Evolutionary conservation across 1,284 basidiomycete species (phyloP).

Genomic region (Heterobasidion annosum): DNA sequence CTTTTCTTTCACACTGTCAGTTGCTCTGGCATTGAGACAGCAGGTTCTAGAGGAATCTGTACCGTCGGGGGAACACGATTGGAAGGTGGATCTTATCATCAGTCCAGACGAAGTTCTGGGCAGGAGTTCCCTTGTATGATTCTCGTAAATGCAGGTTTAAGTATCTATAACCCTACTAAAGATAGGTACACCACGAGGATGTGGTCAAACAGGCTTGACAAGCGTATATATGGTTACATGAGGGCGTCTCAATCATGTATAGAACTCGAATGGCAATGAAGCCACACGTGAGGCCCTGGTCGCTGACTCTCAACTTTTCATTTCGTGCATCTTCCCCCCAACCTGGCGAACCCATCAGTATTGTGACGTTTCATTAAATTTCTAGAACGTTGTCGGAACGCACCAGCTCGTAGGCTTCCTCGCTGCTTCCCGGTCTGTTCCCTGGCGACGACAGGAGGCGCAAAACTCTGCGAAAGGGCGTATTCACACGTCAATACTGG

Average conservation of each 20-base stretch:
- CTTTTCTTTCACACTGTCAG: constrained; percentile 22
- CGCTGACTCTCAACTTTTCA: too few relatives aligned
- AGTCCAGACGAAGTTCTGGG: not conserved
- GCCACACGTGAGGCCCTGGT: too few relatives aligned
- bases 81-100: constrained; percentile 29
- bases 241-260: too few relatives aligned
- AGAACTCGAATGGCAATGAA: too few relatives aligned
- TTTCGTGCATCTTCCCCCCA: not conserved
- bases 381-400: not conserved
- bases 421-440: not conserved
- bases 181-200: too few relatives aligned
- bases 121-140: not conserved
- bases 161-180: too few relatives aligned
- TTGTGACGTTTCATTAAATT: too few relatives aligned
- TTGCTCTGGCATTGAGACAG: constrained; percentile 56
- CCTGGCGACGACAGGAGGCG: not conserved
- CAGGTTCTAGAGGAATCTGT: constrained; percentile 51
- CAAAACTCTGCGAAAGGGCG: not conserved
- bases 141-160: not conserved
- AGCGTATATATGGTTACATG: not conserved
- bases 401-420: not conserved
- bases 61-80: constrained; percentile 53
- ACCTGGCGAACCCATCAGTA: not conserved
- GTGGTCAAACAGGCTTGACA: too few relatives aligned
- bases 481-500: not conserved